phyloP scores from a whole-genome alignment of 768 basidiomycete species.

The Lactarius tabidus region DNA sequence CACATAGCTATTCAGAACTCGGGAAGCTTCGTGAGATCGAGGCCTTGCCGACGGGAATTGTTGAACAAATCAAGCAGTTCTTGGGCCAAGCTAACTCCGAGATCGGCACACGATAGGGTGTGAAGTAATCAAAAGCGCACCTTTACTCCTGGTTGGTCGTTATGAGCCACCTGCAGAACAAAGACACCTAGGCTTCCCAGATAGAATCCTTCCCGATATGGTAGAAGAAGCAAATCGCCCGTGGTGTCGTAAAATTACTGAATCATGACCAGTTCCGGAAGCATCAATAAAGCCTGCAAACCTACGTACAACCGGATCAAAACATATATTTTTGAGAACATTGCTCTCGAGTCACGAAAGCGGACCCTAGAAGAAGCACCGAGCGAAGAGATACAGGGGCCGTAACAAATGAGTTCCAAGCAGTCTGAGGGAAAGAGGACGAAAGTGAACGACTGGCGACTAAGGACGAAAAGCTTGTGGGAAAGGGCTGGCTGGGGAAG shows the following conservation, averaged over 20 bases:
- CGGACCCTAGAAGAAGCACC: not conserved
- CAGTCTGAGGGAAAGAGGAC: not conserved
- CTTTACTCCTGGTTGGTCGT: not conserved
- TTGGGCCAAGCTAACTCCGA: conserved; percentile 10
- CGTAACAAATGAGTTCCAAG: not conserved
- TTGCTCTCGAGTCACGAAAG: not conserved
- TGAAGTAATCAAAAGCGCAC: not conserved
- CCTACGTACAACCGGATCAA: not conserved
- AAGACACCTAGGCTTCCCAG: not conserved
- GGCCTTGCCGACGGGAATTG: not conserved
- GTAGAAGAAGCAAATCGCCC: not conserved
- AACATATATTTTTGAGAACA: not conserved
- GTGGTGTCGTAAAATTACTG: not conserved
- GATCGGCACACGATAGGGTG: conserved; percentile 2
- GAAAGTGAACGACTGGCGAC: not conserved
- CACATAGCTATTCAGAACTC: not conserved
- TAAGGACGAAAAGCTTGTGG: not conserved
- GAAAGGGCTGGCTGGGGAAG: not conserved
- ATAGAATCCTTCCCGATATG: not conserved
- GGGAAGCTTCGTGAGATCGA: not conserved
- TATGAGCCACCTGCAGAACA: not conserved
- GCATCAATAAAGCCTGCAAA: not conserved
- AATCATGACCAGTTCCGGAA: not conserved
- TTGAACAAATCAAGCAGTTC: not conserved
- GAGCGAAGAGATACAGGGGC: not conserved